Conservation (phyloP, 2,329 filamentous ascomycete species). For the Waltergamsia citrina region DNA sequence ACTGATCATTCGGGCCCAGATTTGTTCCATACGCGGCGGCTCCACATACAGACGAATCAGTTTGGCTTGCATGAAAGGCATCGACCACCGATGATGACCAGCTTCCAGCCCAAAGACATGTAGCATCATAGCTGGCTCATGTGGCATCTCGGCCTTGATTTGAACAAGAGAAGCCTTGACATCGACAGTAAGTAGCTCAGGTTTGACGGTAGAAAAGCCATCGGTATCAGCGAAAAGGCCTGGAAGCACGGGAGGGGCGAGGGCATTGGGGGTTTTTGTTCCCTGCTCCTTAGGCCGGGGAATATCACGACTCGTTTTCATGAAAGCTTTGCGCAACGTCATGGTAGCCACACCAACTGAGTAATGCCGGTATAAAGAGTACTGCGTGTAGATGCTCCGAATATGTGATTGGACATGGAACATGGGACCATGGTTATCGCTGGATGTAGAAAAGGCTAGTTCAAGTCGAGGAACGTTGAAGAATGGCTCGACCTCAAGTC, state of each 20-base stretch:
- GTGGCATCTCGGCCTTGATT: slow-evolving; percentile 79
- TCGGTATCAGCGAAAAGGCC: slow-evolving; percentile 15
- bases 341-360: slow-evolving; percentile 72
- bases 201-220: slow-evolving; percentile 19
- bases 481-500: slow-evolving; percentile 78
- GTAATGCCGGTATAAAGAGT: slow-evolving; percentile 91
- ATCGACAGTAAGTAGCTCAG: slow-evolving; percentile 73
- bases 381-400: slow-evolving; percentile 71
- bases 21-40: slow-evolving; percentile 68
- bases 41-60: slow-evolving; percentile 81
- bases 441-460: slow-evolving; percentile 72
- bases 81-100: slow-evolving; percentile 79
- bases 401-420: slow-evolving; percentile 80
- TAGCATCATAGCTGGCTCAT: slow-evolving; percentile 84
- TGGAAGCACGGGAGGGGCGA: slow-evolving; percentile 26
- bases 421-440: slow-evolving; percentile 77
- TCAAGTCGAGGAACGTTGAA: slow-evolving; percentile 81
- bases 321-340: slow-evolving; percentile 64
- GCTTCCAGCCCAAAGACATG: slow-evolving; percentile 77
- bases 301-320: slow-evolving; percentile 37
- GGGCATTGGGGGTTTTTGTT: slow-evolving; percentile 16
- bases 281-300: slow-evolving; percentile 21
- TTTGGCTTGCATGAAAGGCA: slow-evolving; percentile 69
- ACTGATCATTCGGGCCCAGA: slow-evolving; percentile 82
- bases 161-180: slow-evolving; percentile 75